Conservation (phyloP, 2,329 filamentous ascomycete species). For the Phoma sp. region DNA sequence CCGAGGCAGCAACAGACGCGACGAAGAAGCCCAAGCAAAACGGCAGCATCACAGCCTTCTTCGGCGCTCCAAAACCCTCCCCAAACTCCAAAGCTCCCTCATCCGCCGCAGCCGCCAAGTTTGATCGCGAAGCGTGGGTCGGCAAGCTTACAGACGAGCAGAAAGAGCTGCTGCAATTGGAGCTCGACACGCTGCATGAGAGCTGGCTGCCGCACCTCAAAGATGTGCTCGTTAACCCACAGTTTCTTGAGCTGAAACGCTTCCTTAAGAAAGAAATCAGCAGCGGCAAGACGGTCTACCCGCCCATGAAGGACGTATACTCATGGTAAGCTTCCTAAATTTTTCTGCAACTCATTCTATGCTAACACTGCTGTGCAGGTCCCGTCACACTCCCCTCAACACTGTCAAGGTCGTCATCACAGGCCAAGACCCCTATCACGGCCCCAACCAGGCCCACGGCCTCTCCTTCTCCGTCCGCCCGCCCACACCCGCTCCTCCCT, state of each 20-base stretch:
- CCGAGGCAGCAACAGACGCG: conserved; percentile 51
- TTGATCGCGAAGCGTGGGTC: conserved; percentile 93
- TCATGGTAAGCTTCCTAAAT: conserved; percentile 71
- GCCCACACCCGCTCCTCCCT: conserved; percentile 86
- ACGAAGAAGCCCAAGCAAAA: conserved; percentile 64
- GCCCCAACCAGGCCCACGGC: conserved; percentile 92
- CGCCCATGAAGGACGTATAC: conserved; percentile 87
- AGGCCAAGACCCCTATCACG: conserved; percentile 97
- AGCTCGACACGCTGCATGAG: conserved; percentile 90
- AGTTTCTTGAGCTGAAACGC: conserved; percentile 86
- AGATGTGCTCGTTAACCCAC: conserved; percentile 77
- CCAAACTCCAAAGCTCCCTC: conserved; percentile 24
- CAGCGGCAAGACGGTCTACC: conserved; percentile 79
- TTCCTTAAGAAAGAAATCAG: conserved; percentile 82
- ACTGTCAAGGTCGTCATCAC: conserved; percentile 91
- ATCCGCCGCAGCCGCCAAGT: conserved; percentile 53
- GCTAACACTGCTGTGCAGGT: conserved; percentile 64
- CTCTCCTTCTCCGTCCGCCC: conserved; percentile 94
- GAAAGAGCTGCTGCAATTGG: conserved; percentile 78
- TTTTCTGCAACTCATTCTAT: not conserved
- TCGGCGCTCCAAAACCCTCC: conserved; percentile 65
- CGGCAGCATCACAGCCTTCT: conserved; percentile 87
- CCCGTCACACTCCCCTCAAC: conserved; percentile 86
- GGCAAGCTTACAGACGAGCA: conserved; percentile 79
- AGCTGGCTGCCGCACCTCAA: conserved; percentile 91